Conservation (phyloP, 2,329 filamentous ascomycete species). For the Ophiocordyceps polyrhachis-furcata region DNA sequence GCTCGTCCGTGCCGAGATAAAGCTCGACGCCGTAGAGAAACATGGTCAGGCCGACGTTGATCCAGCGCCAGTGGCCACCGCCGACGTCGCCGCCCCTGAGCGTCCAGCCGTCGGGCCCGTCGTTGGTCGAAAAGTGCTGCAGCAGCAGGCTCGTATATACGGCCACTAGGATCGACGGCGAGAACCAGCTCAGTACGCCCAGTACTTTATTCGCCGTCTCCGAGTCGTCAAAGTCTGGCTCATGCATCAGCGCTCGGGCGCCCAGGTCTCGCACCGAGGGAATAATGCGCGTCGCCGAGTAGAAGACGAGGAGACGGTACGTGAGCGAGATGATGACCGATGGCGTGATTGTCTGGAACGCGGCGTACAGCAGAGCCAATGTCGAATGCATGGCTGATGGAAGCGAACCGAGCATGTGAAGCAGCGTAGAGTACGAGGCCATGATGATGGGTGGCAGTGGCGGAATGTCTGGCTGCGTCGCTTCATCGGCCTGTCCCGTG, state of each 20-base stretch:
- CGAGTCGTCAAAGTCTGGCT: slow-evolving; percentile 68
- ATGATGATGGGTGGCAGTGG: slow-evolving; percentile 96
- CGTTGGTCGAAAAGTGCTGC: slow-evolving; percentile 77
- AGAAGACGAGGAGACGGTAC: slow-evolving; percentile 88
- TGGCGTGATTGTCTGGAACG: slow-evolving; percentile 86
- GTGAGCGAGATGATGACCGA: slow-evolving; percentile 89
- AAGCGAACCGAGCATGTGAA: slow-evolving; percentile 68
- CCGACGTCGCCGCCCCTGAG: slow-evolving; percentile 62
- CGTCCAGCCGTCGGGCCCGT: slow-evolving; percentile 61
- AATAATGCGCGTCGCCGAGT: slow-evolving; percentile 88
- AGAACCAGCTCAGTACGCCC: slow-evolving; percentile 81
- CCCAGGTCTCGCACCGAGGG: slow-evolving; percentile 80
- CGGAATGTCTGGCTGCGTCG: slow-evolving; percentile 67
- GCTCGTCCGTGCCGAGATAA: slow-evolving; percentile 66
- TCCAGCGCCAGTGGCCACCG: slow-evolving; percentile 90
- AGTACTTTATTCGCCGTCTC: slow-evolving; percentile 67
- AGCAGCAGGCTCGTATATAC: slow-evolving; percentile 91
- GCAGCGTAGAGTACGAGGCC: slow-evolving; percentile 86
- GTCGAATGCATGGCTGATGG: slow-evolving; percentile 68
- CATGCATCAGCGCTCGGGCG: slow-evolving; percentile 63
- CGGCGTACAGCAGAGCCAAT: slow-evolving; percentile 73
- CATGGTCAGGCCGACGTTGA: slow-evolving; percentile 83
- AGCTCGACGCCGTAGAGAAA: slow-evolving; percentile 77
- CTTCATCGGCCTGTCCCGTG: slow-evolving; percentile 30
- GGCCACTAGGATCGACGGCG: slow-evolving; percentile 80